Base-by-base conservation (phyloP, 305 asterid species). In the Fraxinus xanthoxyloides region DNA sequence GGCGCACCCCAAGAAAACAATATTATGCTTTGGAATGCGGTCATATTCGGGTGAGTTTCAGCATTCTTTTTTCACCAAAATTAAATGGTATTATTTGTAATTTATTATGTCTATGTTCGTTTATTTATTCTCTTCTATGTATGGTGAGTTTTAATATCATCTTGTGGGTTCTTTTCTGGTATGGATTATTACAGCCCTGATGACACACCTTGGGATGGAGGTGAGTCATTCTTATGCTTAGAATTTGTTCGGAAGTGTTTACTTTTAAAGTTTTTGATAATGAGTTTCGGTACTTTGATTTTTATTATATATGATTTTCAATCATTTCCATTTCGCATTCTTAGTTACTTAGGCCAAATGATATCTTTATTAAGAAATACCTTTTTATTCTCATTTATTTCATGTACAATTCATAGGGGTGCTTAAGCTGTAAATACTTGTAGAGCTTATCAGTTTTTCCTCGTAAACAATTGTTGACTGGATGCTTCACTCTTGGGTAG, bases 181-280 rank as follows among this genome's bases (percentile, higher is more conserved):
- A 84, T 89, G 85, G 80, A 83, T 85, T 90, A 83, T 85, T 90
- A 89, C 91, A 90, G 94, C 80, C 97, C 94, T 85, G 96, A 92
- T 85, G 96, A 92, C 80, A 92, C 96, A 70, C 92, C 94, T 38
- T 92, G 96, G 96, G 96, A 92, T 83, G 96, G 94, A 85, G 96
- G 96, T 90, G 78, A 87, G 94, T 85, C 86, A 78, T 82, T 82
- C 87, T 84, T 54, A 59, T 46, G 67, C 75, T 77, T 15, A 13
- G 35, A 75, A 36, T 5, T 65, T 76, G 65, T 56, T 73, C 26
- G 34, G 72, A 79, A 69, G 35, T 23, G 46, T 9, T 61, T 61
- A 24, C 31, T 23, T 28, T 23, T 35, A 8, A 7, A 43, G 19
- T n/a, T 32, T 30, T 3, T 23, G 61, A n/a, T 21, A 31, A 7